Percentiles rank a stretch among this genome's conserved stretches.
These are phyloP conservation scores for Metarhizium anisopliae DNA, from an alignment of 2,329 filamentous ascomycete genomes.

Conservation along the genomic window DNA sequence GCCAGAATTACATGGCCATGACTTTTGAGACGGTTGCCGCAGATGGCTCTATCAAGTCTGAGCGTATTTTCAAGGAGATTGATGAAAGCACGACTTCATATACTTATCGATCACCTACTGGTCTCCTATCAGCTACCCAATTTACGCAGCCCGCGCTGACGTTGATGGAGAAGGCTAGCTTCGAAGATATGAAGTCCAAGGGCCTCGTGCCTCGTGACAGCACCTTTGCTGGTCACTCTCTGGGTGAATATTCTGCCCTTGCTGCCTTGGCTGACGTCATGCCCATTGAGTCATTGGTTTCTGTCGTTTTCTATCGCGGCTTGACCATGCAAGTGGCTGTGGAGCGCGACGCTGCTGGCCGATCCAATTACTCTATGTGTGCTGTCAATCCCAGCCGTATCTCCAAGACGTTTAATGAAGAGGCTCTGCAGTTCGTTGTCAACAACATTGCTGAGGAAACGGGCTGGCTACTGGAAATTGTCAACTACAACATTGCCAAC, in stretches of 20 bases:
- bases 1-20: constrained; percentile 99
- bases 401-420: constrained; percentile 97
- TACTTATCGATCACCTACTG: constrained; percentile 92
- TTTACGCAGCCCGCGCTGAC: constrained; percentile 97
- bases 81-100: constrained; percentile 88
- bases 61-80: constrained; percentile 99
- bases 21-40: constrained; percentile 95
- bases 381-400: constrained; percentile 98
- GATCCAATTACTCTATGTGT: constrained; percentile 99
- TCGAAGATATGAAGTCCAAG: constrained; percentile 98
- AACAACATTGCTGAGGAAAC: constrained; percentile 92
- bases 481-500: constrained; percentile 85
- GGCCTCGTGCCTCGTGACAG: constrained; percentile 92
- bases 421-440: constrained; percentile 92
- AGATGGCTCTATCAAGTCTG: constrained; percentile 90
- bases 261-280: constrained; percentile 96
- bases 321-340: constrained; percentile 99
- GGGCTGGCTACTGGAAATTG: constrained; percentile 93
- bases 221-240: constrained; percentile 94
- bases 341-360: constrained; percentile 83
- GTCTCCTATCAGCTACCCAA: constrained; percentile 90
- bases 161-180: constrained; percentile 98
- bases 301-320: constrained; percentile 97
- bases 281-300: constrained; percentile 98
- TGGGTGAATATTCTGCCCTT: constrained; percentile 95